Evolutionary conservation across 257 asterid species (phyloP).

Genomic region (Solanum arcanum): DNA sequence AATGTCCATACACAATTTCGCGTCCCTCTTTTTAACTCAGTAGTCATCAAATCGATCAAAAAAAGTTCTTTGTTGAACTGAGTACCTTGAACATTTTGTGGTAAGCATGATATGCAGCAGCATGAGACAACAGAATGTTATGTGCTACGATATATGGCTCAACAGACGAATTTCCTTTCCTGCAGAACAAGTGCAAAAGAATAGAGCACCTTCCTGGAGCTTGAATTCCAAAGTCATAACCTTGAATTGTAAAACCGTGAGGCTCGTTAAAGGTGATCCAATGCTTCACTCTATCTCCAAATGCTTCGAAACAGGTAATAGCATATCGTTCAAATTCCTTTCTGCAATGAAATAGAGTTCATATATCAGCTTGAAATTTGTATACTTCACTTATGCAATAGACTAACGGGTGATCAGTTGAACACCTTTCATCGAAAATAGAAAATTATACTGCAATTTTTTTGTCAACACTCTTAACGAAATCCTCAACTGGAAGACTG

Average conservation of each 20-base stretch:
- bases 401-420: not conserved
- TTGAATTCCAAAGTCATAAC: slow-evolving; percentile 67
- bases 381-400: not conserved
- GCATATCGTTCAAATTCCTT: slow-evolving; percentile 65
- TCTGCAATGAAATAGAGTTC: slow-evolving; percentile 21
- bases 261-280: slow-evolving; percentile 98
- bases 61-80: not conserved
- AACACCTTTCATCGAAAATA: not conserved
- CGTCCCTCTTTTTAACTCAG: not conserved
- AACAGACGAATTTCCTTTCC: slow-evolving; percentile 52
- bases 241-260: slow-evolving; percentile 65
- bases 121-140: slow-evolving; percentile 64
- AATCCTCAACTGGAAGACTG: not conserved
- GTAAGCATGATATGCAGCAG: slow-evolving; percentile 57
- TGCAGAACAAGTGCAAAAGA: slow-evolving; percentile 54
- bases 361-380: not conserved
- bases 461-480: not conserved
- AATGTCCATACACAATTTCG: not conserved
- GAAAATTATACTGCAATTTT: no score
- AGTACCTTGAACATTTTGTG: slow-evolving; percentile 59
- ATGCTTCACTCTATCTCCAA: slow-evolving; percentile 72
- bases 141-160: slow-evolving; percentile 78
- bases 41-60: not conserved
- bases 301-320: slow-evolving; percentile 53
- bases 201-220: slow-evolving; percentile 91